Base-by-base conservation (phyloP, 768 basidiomycete genomes). In the Trametes maxima region DNA sequence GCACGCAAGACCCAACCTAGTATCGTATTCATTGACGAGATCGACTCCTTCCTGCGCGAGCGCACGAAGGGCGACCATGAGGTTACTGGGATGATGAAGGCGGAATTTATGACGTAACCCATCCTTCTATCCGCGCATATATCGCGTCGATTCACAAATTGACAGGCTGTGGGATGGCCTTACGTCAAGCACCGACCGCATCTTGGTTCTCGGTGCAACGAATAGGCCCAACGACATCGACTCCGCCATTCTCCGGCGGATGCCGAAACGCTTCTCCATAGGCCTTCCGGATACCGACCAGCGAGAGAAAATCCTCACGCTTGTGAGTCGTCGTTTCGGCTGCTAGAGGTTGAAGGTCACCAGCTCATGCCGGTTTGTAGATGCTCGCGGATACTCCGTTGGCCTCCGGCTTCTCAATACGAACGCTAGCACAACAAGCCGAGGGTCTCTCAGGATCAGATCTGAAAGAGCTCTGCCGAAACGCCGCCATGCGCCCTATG, bases 1-100 rank as follows among this genome's bases (percentile, higher is more conserved):
- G 97, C 97, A 24, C 80, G 87, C 51, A 98, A 98, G 76, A 85
- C 92, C 2, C 94, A 98, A 69, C 97, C 97, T 0, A 84, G 88
- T 59, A 98, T 99, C 71, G 95, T 99, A 66, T 99, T 99, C 75
- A 97, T 98, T 69, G 96, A 99, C 72, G 97, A 98, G 76, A 98
- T 99, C 66, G 96, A 99, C 69, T 93, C 92, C 0, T 94, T 99
- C 74, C 76, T 99, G 72, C 81, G 95, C 56, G 92, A 96, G 72
- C 81, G 97, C 62, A 86, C 87, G 25, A 84, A 85, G 57, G 88
- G 89, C 11, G 96, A 98, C 69, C 97, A 99, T 72, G 97, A 99
- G 69, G 96, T 94, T 53, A 98, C 95, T 37, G 95, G 89, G 5
- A 98, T 98, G 94, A 95, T 98, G 85, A 97, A 98, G 74, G 95